These are phyloP conservation scores for Mycosphaerelloides madeirae DNA, from an alignment of 2,329 filamentous ascomycete genomes.

Conservation along the genomic window DNA sequence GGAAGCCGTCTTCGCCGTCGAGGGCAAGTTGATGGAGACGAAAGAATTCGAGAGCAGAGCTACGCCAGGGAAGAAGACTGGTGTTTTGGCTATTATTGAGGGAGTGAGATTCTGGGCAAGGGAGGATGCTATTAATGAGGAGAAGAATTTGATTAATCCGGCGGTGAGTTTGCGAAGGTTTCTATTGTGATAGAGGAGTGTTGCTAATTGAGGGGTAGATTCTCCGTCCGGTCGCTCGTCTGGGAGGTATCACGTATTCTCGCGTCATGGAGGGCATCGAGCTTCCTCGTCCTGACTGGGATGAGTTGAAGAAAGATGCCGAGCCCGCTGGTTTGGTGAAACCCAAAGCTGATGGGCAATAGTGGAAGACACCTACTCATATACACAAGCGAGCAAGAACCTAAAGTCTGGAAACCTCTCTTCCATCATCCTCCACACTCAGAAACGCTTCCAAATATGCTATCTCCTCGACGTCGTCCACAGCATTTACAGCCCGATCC, in stretches of 20 bases:
- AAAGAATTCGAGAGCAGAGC: conserved; percentile 72
- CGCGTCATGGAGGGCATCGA: conserved; percentile 67
- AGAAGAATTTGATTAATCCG: conserved; percentile 68
- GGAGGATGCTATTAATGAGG: conserved; percentile 80
- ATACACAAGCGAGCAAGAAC: conserved; percentile 1
- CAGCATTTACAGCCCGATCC: conserved; percentile 52
- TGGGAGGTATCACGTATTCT: conserved; percentile 84
- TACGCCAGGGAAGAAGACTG: conserved; percentile 68
- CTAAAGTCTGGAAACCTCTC: conserved; percentile 4
- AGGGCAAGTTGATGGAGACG: conserved; percentile 69
- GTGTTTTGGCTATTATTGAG: conserved; percentile 72
- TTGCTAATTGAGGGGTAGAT: conserved; percentile 43
- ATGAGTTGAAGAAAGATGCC: conserved; percentile 50
- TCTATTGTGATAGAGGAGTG: neutral
- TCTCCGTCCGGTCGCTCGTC: conserved; percentile 67
- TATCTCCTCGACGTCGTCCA: conserved; percentile 53
- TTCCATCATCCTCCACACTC: neutral
- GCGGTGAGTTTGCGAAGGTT: conserved; percentile 45
- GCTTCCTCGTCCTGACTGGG: conserved; percentile 56
- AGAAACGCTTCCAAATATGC: conserved; percentile 46
- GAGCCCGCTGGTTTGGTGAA: conserved; percentile 51
- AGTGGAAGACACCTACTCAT: conserved; percentile 5
- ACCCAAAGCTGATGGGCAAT: conserved; percentile 42
- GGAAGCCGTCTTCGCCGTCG: conserved; percentile 78
- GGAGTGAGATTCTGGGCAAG: conserved; percentile 83